Conservation (phyloP, 176 grass and related monocot genomes). For the Neostapfia colusana region DNA sequence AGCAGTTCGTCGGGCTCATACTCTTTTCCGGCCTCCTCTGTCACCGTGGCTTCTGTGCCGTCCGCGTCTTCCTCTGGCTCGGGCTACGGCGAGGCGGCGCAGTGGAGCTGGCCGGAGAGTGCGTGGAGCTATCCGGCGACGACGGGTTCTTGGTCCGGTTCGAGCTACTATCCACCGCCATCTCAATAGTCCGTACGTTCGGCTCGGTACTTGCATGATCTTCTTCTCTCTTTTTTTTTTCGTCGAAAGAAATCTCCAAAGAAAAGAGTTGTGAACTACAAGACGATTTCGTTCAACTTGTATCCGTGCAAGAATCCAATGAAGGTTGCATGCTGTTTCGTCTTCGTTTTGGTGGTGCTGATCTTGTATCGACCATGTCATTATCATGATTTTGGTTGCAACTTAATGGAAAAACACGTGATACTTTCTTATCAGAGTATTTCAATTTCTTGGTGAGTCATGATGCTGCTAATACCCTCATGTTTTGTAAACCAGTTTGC, state of each 20-base stretch:
- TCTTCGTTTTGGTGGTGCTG: conserved; percentile 13
- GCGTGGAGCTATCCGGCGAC: conserved; percentile 43
- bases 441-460: neutral
- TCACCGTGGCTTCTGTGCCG: conserved; percentile 41
- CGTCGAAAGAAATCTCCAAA: neutral
- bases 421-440: neutral
- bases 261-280: neutral
- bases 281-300: neutral
- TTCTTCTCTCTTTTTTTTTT: neutral
- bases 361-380: conserved; percentile 10
- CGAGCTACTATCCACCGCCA: conserved; percentile 44
- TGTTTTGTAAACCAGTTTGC: neutral
- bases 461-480: neutral
- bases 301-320: conserved; percentile 1
- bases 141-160: conserved; percentile 39
- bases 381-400: neutral
- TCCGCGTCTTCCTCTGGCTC: conserved; percentile 31
- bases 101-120: conserved; percentile 29
- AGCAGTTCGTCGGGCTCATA: conserved; percentile 41
- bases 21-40: conserved; percentile 32
- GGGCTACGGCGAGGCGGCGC: conserved; percentile 24
- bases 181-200: conserved; percentile 21
- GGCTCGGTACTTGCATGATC: neutral
- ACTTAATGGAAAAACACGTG: conserved; percentile 12
- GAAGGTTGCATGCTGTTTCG: conserved; percentile 5